Base-by-base conservation (phyloP, 176 grass and related monocot species). In the Triticum monococcum region DNA sequence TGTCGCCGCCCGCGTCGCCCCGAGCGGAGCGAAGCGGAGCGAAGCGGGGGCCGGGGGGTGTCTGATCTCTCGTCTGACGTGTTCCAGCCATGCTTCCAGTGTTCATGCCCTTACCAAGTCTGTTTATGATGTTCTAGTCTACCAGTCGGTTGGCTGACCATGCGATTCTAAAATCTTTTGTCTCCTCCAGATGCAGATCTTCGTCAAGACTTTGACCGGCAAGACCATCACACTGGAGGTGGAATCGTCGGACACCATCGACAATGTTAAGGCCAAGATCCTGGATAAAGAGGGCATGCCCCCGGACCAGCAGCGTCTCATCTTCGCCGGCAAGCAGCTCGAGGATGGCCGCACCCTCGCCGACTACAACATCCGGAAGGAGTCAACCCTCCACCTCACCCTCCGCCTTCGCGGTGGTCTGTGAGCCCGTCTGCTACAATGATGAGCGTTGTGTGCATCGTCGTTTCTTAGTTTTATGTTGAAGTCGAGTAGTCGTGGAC, bases 271-370 rank as follows among this genome's bases (percentile, higher is more conserved):
- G 80, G 92, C 95, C 1, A 94, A 97, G 88, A 94, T 97, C 57
- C 90, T 91, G 41, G 92, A 97, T 54, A 94, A 97, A 84, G 90
- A 97, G 38, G 95, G 92, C 9, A 93, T 95, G 3, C 93, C 84
- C 0, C 91, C 91, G 20, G 91, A 91, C 72, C 91, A 93, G 91
- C 89, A 93, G 54, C 48, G 91, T 1, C 56, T 95, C 0, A 89
- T 93, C 72, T 93, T 95, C 0, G 81, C 89, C 0, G 81, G 84
- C 2, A 95, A 93, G 83, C 86, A 95, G 43, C 89, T 93, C 0
- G 93, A 95, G 86, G 91, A 91, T 4, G 91, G 89, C 3, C 82
- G 93, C n/a, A 25, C n/a, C 11, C 70, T 93, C 4, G 88, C 91
- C 0, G 84, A 93, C 50, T 90, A 93, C 69, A 93, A 93, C 68